Percentiles rank a stretch among this genome's conserved stretches.
Conservation (phyloP, 1,139 yeast species). For the Scheffersomyces lignicola region DNA sequence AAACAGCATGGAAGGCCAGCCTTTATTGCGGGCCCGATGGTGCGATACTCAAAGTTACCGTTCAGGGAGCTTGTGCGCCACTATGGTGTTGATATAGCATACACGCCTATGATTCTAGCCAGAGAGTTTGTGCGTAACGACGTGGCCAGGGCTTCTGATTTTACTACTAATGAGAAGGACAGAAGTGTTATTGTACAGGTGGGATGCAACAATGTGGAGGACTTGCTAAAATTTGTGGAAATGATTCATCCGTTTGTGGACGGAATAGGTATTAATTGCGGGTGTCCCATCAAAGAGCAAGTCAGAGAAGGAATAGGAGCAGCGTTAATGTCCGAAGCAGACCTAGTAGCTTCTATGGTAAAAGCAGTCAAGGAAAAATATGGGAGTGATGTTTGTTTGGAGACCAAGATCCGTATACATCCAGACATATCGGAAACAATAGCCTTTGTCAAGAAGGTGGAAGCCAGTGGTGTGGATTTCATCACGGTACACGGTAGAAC, state of each 20-base stretch:
- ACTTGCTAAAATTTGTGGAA: slow-evolving; percentile 76
- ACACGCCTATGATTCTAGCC: slow-evolving; percentile 95
- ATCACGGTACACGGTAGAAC: slow-evolving; percentile 95
- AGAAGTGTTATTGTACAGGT: slow-evolving; percentile 82
- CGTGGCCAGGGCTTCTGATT: slow-evolving; percentile 79
- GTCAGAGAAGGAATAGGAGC: slow-evolving; percentile 97
- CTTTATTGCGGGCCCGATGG: slow-evolving; percentile 94
- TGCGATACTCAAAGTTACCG: slow-evolving; percentile 90
- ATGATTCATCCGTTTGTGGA: slow-evolving; percentile 91
- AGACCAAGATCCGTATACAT: slow-evolving; percentile 90
- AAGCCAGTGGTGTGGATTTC: slow-evolving; percentile 87
- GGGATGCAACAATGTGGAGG: slow-evolving; percentile 87
- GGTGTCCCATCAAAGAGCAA: slow-evolving; percentile 95
- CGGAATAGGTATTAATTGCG: slow-evolving; percentile 94
- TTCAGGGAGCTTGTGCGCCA: slow-evolving; percentile 79
- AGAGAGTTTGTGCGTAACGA: slow-evolving; percentile 88
- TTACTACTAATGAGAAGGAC: slow-evolving; percentile 72
- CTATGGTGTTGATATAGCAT: slow-evolving; percentile 77
- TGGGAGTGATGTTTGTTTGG: slow-evolving; percentile 70
- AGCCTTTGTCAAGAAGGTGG: slow-evolving; percentile 69
- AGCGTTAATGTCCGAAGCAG: slow-evolving; percentile 84
- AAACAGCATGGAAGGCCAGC: slow-evolving; percentile 56
- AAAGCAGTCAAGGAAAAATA: slow-evolving; percentile 72
- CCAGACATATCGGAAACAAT: slow-evolving; percentile 70
- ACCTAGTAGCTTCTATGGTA: slow-evolving; percentile 81